Conservation (phyloP, 2,329 filamentous ascomycete species). For the Aureobasidium mangrovei region DNA sequence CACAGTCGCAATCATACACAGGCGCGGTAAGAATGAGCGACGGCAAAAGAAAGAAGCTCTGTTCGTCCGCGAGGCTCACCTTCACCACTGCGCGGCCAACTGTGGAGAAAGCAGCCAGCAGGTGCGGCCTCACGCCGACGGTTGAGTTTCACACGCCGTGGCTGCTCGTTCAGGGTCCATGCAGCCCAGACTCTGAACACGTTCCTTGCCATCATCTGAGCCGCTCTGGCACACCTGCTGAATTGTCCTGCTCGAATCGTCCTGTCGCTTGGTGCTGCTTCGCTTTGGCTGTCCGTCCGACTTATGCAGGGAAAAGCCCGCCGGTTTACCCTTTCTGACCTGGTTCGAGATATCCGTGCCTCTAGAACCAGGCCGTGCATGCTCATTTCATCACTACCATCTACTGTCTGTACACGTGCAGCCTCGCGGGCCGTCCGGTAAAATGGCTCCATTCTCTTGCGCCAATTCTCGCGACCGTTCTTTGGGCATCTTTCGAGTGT, state of each 20-base stretch:
- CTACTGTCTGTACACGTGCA: constrained; percentile 8
- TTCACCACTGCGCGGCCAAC: not conserved
- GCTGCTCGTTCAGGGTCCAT: too few relatives aligned
- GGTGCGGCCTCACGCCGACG: not conserved
- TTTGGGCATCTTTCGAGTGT: too few relatives aligned
- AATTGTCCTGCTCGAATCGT: not conserved
- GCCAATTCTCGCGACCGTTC: too few relatives aligned
- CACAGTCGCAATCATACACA: constrained; percentile 8
- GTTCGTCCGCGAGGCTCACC: not conserved
- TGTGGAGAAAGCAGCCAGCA: constrained; percentile 11
- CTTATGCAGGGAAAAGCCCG: not conserved
- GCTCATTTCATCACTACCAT: not conserved
- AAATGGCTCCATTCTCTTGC: too few relatives aligned
- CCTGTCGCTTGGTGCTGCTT: not conserved
- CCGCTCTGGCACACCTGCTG: too few relatives aligned
- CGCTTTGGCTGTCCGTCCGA: not conserved
- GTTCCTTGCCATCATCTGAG: too few relatives aligned
- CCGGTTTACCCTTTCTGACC: not conserved
- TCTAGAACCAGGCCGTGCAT: not conserved
- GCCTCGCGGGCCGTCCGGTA: not conserved
- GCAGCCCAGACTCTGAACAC: too few relatives aligned
- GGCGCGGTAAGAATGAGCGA: constrained; percentile 6
- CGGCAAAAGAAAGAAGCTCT: constrained; percentile 7
- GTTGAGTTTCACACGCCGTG: constrained; percentile 2
- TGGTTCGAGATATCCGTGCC: not conserved